Conservation (phyloP, 1,284 basidiomycete species). For the Mycena sp. region DNA sequence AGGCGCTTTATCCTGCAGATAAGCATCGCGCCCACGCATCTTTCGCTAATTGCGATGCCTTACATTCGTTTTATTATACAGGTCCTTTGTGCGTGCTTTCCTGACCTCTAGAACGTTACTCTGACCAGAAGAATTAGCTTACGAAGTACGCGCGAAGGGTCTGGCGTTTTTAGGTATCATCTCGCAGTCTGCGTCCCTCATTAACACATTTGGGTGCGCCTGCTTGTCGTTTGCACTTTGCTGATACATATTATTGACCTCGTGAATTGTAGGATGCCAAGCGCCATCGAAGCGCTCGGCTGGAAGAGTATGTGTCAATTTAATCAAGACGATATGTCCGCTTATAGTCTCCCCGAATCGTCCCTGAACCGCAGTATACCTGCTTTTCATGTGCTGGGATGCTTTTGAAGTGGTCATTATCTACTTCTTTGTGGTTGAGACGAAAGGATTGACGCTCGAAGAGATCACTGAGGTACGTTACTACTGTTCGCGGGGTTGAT, state of each 20-base stretch:
- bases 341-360: no score
- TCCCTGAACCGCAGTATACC: slow-evolving; percentile 59
- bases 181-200: slow-evolving; percentile 50
- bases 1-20: no score
- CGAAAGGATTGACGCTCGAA: slow-evolving; percentile 58
- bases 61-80: no score
- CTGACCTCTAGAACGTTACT: no score
- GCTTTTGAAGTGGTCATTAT: slow-evolving; percentile 65
- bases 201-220: slow-evolving; percentile 58
- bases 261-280: slow-evolving; percentile 31
- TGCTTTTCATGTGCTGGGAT: slow-evolving; percentile 63
- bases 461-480: slow-evolving; percentile 54
- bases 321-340: no score
- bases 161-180: slow-evolving; percentile 55
- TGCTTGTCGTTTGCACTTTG: background rate
- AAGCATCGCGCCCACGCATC: no score
- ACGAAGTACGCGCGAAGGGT: slow-evolving; percentile 62
- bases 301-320: slow-evolving; percentile 57
- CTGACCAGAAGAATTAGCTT: slow-evolving; percentile 62
- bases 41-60: no score
- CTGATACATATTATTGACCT: background rate
- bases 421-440: slow-evolving; percentile 57
- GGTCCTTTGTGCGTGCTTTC: no score
- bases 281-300: slow-evolving; percentile 54
- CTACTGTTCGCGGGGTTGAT: background rate